Evolutionary conservation across 1,139 yeast genomes (phyloP), one percentile per base, ranked within the genome.

Genomic region (Hyphopichia fennica): DNA sequence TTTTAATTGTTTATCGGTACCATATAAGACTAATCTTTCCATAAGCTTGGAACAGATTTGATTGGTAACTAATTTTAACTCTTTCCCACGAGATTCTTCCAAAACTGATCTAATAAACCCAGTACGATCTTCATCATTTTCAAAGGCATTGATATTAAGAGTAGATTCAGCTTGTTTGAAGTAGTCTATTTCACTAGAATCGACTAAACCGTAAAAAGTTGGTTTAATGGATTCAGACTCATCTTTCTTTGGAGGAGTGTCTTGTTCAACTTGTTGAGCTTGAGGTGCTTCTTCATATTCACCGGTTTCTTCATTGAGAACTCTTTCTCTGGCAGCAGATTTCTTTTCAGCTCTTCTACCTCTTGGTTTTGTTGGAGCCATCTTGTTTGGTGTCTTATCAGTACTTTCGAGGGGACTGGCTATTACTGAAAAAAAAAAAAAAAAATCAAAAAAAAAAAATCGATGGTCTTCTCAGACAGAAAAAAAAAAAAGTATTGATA

Each of bases 141-240:
- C 89, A 58, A 93, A 89, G 0, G 95, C 85, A 62, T 90, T 82
- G 36, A 89, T 78, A 40, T 90, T 83, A 40, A 93, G 70, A 0
- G 95, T 87, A 8, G 91, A 80, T 63, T 91, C 98, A 0, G 97
- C 96, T 57, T 84, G 90, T 56, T 88, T 88, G 69, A 91, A 93
- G 62, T 93, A 93, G 51, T 89, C 96, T 38, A 88, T 65, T 62
- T 93, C 97, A 37, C 80, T 77, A 9, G 90, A 67, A 60, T 89
- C 96, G 13, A 93, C 86, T 32, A 91, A 74, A 18, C 98, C 98
- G 63, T 84, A 91, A 58, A 91, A 93, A 2, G 75, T 59, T 28
- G 59, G 49, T 38, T 17, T 33, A 10, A 15, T 34, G 14, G 25
- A 10, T 15, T 41, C 48, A 23, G 41, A 32, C 17, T 39, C 40